Base-by-base conservation (phyloP, 2,329 filamentous ascomycete genomes). In the Exophiala bonariae region DNA sequence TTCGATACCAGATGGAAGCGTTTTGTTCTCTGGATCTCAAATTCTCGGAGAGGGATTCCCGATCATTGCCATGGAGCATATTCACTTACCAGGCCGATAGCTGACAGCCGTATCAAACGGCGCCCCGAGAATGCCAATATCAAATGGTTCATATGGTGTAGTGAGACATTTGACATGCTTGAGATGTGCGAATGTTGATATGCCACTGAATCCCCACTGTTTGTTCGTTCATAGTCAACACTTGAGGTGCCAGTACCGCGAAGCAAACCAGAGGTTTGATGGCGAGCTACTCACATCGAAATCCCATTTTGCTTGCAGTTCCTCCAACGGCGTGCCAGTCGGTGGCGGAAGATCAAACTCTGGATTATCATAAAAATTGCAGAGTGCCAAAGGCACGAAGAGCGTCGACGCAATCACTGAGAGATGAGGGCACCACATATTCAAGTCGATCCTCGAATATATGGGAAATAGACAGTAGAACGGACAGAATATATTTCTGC, bases 71-170 rank as follows among this genome's bases (percentile, higher is more conserved):
- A n/a, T n/a, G n/a, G 23, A 26, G 6, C 6, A 26, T 6, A 11
- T 8, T 16, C 36, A 36, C 70, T 59, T 63, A 82, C 80, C 82
- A 35, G 84, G 83, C 46, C 85, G 75, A 66, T 87, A 89, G 57
- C 75, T 82, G 32, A 86, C 82, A 10, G 85, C 83, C 1, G 85
- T 89, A 63, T 89, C 86, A 60, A 89, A 89, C 0, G 86, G 86
- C 1, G 79, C 83, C 4, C 86, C 86, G 47, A 89, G 75, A 47
- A 89, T 79, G 49, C 78, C 86, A 58, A 89, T 86, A 63, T 89
- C 86, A 60, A 81, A 89, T 11, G 69, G 68, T 61, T 81, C 78
- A 19, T 76, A 70, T 1, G 83, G 83, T 37, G 78, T 78, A n/a
- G 81, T 80, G 28, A 89, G 74, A 59, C 86, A 89, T 62, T 83